These are phyloP conservation scores for Urochloa ruziziensis DNA, from an alignment of 176 grass and related monocot species.

Conservation along the genomic window DNA sequence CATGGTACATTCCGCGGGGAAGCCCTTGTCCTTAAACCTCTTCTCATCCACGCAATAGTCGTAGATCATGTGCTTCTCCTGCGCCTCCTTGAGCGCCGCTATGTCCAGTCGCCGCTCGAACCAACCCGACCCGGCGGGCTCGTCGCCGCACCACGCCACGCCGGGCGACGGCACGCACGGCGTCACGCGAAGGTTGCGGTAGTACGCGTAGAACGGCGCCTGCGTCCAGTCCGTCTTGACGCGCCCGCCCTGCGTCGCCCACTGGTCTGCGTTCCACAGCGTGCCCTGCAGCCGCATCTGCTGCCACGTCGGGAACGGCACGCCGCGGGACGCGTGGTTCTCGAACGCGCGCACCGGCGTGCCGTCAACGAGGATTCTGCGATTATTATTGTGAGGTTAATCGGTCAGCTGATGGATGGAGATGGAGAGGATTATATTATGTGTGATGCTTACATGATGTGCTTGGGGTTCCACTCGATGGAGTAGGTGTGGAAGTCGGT, in stretches of 20 bases:
- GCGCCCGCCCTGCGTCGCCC: conserved; percentile 72
- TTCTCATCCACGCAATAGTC: conserved; percentile 18
- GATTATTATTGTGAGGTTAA: too few species aligned
- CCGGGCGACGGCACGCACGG: conserved; percentile 8
- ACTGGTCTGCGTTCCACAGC: conserved; percentile 58
- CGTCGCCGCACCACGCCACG: conserved; percentile 44
- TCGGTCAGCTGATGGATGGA: too few species aligned
- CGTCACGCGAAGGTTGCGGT: conserved; percentile 24
- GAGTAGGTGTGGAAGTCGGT: conserved; percentile 71
- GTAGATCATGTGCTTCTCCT: conserved; percentile 23
- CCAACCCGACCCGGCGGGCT: conserved; percentile 25
- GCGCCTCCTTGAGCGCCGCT: conserved; percentile 1
- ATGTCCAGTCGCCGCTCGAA: conserved; percentile 22
- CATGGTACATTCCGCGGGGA: conserved; percentile 18
- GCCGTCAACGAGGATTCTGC: conserved; percentile 37
- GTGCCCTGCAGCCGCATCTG: conserved; percentile 26
- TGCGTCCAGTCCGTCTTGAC: conserved; percentile 62
- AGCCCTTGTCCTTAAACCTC: neutral
- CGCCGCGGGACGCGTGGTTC: neutral
- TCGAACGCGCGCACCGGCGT: conserved; percentile 29
- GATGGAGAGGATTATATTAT: too few species aligned
- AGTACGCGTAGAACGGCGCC: conserved; percentile 38
- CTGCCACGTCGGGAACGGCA: conserved; percentile 36
- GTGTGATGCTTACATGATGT: conserved; percentile 60
- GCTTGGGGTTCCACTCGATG: conserved; percentile 64